A percentile compares a stretch with the other conserved stretches of the same genome.
Evolutionary conservation across 1,284 basidiomycete species (phyloP).

Genomic region (Boletus mariae): DNA sequence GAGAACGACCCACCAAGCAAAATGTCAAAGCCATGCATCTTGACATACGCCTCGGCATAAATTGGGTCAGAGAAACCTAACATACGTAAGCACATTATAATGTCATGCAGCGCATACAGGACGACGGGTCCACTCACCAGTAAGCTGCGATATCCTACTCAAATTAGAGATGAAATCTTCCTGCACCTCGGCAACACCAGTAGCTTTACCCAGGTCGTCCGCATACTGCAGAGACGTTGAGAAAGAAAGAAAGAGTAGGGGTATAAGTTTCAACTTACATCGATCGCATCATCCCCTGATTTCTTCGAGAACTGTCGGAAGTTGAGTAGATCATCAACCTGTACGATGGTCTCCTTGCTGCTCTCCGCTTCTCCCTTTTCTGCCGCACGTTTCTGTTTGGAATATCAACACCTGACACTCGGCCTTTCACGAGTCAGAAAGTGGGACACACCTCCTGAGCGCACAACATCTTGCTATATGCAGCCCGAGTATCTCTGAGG

Average conservation of each 20-base stretch:
- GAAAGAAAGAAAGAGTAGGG: not conserved
- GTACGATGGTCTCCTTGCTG: slow-evolving; percentile 70
- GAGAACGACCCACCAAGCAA: slow-evolving; percentile 57
- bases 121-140: slow-evolving; percentile 46
- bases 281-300: slow-evolving; percentile 72
- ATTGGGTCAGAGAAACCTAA: slow-evolving; percentile 96
- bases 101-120: not conserved
- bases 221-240: slow-evolving; percentile 62
- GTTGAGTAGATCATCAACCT: slow-evolving; percentile 89
- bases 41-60: slow-evolving; percentile 97
- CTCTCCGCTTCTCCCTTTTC: slow-evolving; percentile 86
- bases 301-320: slow-evolving; percentile 98
- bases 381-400: slow-evolving; percentile 66
- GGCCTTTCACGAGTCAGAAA: not conserved
- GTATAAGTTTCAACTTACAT: slow-evolving; percentile 52
- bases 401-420: not conserved
- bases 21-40: slow-evolving; percentile 98
- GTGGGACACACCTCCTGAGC: slow-evolving; percentile 73
- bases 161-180: slow-evolving; percentile 98
- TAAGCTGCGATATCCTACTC: slow-evolving; percentile 92
- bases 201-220: slow-evolving; percentile 87
- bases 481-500: slow-evolving; percentile 88
- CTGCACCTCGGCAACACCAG: slow-evolving; percentile 77
- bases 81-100: slow-evolving; percentile 2
- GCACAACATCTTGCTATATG: slow-evolving; percentile 91